Base-by-base conservation (phyloP, 225 moss, liverwort and hornwort genomes). In the Marchantia paleacea region DNA sequence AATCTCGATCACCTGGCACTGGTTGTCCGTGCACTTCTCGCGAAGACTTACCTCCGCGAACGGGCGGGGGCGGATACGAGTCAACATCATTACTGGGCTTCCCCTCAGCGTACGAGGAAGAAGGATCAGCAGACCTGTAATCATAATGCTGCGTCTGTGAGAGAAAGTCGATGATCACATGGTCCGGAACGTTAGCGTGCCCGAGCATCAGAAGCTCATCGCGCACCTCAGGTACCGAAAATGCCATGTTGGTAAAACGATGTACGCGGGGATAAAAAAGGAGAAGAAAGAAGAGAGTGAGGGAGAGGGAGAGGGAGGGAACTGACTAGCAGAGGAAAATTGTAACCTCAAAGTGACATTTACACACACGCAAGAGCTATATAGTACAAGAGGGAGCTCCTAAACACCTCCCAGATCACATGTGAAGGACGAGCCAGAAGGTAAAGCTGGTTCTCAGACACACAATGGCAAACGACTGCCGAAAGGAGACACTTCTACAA, bases 1-100 rank as follows among this genome's bases (percentile, higher is more conserved):
- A 88, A 39, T 88, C 88, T 80, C 88, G 85, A 81, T 88, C 88
- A 24, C 88, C 85, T 25, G 85, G 88, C 75, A 88, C 85, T 39
- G 85, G 83, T 54, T 74, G 70, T 61, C 88, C 85, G 76, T 88
- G 84, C 72, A 84, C 80, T 58, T 73, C 75, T 30, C 57, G 54
- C 31, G 80, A 49, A 26, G 81, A 22, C 14, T 62, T 71, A 19
- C 77, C 57, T 52, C 28, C 53, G 25, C 51, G 72, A 68, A 12
- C 67, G 52, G 31, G 61, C 19, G 60, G 26, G 49, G 75, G 24
- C 49, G 55, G 52, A 51, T 28, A 24, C 73, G 67, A 61, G 63
- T 54, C 48, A 55, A 39, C 39, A 57, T 55, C 76, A 10, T 30
- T 25, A 3, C 26, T n/a, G 2, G 55, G 55, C 54, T 29, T 47